A percentile compares a stretch with the other conserved stretches of the same genome.
Conservation (phyloP, 2,329 filamentous ascomycete genomes). For the Microcera coccophila region DNA sequence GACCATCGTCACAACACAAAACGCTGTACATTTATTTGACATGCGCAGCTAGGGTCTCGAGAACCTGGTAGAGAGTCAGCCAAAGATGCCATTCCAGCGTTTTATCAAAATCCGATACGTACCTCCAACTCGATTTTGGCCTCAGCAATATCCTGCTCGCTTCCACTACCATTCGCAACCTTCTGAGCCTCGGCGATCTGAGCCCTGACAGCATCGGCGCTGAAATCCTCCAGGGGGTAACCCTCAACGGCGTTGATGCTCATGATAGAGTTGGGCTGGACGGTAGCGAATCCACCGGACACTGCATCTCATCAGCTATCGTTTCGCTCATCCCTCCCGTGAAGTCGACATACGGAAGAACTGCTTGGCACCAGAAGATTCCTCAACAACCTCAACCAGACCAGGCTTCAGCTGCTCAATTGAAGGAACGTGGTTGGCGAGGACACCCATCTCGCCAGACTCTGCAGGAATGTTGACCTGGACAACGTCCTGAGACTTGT, state of each 20-base stretch:
- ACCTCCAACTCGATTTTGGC: conserved; percentile 99
- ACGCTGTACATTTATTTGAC: conserved; percentile 65
- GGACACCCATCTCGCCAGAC: conserved; percentile 98
- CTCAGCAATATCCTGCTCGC: conserved; percentile 96
- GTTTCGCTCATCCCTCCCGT: conserved; percentile 7
- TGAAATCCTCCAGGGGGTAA: conserved; percentile 93
- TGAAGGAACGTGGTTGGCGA: conserved; percentile 96
- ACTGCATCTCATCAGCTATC: conserved; percentile 51
- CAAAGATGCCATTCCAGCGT: conserved; percentile 10
- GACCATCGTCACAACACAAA: conserved; percentile 38
- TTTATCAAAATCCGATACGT: too few relatives aligned
- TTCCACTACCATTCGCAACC: conserved; percentile 83
- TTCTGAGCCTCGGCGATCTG: conserved; percentile 96
- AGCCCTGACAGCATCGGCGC: conserved; percentile 78
- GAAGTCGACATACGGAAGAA: conserved; percentile 82
- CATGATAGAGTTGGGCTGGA: conserved; percentile 89
- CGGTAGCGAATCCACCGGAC: conserved; percentile 92
- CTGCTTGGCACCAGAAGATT: conserved; percentile 84
- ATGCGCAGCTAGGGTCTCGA: conserved; percentile 76
- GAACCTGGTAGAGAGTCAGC: conserved; percentile 56
- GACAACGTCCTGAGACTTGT: conserved; percentile 67
- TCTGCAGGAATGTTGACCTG: conserved; percentile 99
- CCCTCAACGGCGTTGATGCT: conserved; percentile 99
- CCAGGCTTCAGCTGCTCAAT: conserved; percentile 99
- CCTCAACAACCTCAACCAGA: conserved; percentile 91